Evolutionary conservation across 2,329 filamentous ascomycete species (phyloP).

Genomic region (Coleophoma eucalyptorum): DNA sequence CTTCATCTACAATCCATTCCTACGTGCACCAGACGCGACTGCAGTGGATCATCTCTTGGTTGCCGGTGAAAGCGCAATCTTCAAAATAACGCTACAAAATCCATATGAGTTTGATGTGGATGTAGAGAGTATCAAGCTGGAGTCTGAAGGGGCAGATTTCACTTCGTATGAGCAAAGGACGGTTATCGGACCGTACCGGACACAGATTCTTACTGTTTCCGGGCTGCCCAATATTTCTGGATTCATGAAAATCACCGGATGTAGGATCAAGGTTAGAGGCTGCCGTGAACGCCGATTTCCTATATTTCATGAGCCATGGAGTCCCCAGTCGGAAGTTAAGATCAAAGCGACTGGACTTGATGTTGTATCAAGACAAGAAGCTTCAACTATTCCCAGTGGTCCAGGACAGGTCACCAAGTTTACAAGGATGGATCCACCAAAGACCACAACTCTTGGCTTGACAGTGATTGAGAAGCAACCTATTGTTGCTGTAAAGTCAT

Average conservation of each 20-base stretch:
- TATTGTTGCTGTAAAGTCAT: constrained; percentile 68
- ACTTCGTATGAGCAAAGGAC: constrained; percentile 61
- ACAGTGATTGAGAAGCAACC: constrained; percentile 81
- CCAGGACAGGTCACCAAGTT: constrained; percentile 31
- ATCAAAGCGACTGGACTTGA: constrained; percentile 71
- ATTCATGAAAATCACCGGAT: constrained; percentile 70
- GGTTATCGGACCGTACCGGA: constrained; percentile 74
- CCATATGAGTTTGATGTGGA: constrained; percentile 91
- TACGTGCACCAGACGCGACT: constrained; percentile 61
- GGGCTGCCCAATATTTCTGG: constrained; percentile 68
- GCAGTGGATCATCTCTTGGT: constrained; percentile 67
- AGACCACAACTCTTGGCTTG: constrained; percentile 52
- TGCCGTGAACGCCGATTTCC: constrained; percentile 82
- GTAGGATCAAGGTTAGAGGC: constrained; percentile 72
- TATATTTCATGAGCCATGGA: constrained; percentile 77
- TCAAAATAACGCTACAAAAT: constrained; percentile 85
- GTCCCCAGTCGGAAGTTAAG: constrained; percentile 64
- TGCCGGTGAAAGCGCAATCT: constrained; percentile 71
- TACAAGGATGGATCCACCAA: constrained; percentile 38
- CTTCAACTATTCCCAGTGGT: constrained; percentile 25
- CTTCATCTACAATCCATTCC: constrained; percentile 93
- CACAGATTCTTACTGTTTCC: constrained; percentile 70
- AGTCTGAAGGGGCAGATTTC: constrained; percentile 70
- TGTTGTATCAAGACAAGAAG: constrained; percentile 30
- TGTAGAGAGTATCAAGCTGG: constrained; percentile 75